Base-by-base conservation (phyloP, 2,329 filamentous ascomycete species). In the Xylaria sp. region DNA sequence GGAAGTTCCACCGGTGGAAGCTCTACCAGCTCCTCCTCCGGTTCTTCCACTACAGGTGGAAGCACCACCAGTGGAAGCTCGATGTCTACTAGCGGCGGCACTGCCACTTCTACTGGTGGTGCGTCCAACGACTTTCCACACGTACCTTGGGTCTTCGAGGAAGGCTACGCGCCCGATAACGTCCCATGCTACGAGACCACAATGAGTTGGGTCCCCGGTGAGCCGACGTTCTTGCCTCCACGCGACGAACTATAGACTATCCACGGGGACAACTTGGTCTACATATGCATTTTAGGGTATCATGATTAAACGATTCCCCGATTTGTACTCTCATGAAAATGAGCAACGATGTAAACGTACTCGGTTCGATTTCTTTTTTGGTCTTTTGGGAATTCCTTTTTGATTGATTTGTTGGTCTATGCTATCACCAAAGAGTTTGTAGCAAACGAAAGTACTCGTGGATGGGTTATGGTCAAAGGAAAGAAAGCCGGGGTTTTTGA, bases 181-280 rank as follows among this genome's bases (percentile, higher is more conserved):
- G 59, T 64, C 46, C 40, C 63, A 15, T 74, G 74, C 63, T 57
- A 49, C 31, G 67, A 70, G 61, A 70, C 63, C 11, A 58, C 56
- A 42, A 2, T 62, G 65, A 7, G 65, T 61, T 75, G 69, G 70
- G 46, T 71, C 6, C 66, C 54, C 6, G 74, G 71, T 17, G 36
- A 63, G 49, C 70, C 72, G 2, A 74, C 73, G 6, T 74, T 76
- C 67, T 42, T 74, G 42, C 71, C 65, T 23, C 9, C 6, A 10
- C 66, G 61, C 38, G 59, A 71, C 48, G 72, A 73, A 65, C 65
- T 72, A 36, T 72, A 69, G 66, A 62, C n/a, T 7, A 5, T 33
- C 49, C 9, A 17, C 9, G 31, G 7, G 6, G n/a, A 59, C n/a
- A 17, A 31, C 38, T 28, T 42, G 11, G 20, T 44, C 31, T 54